A percentile compares a stretch with the other conserved stretches of the same genome.
Conservation (phyloP, 306 rosid genomes). For the Parietaria judaica region DNA sequence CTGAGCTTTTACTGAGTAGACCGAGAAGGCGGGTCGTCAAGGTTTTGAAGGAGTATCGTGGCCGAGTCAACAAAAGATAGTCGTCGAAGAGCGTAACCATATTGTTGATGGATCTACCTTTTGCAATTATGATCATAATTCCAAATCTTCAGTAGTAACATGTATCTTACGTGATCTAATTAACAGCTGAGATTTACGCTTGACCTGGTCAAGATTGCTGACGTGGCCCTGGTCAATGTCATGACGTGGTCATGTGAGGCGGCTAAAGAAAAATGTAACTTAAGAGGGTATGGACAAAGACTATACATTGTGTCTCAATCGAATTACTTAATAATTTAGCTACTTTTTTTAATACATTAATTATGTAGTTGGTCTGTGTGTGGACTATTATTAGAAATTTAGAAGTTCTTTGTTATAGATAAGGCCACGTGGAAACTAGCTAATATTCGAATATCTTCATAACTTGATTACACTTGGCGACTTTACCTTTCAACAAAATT, state of each 20-base stretch:
- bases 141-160: too few species aligned
- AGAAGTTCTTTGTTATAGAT: neutral
- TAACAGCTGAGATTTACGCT: neutral
- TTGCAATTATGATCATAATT: too few species aligned
- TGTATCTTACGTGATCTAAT: neutral
- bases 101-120: too few species aligned
- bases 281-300: neutral
- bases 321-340: neutral
- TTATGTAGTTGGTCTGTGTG: neutral
- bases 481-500: neutral
- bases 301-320: neutral
- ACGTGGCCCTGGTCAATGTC: neutral
- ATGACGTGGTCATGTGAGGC: slow-evolving; percentile 6
- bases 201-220: neutral
- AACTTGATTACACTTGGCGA: neutral
- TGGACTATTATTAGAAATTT: neutral
- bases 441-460: neutral
- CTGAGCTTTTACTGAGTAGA: too few species aligned
- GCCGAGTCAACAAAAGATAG: too few species aligned
- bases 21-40: too few species aligned
- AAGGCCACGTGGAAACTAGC: neutral
- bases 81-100: too few species aligned
- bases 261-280: neutral
- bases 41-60: too few species aligned
- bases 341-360: neutral